A percentile compares a stretch with the other conserved stretches of the same genome.
Conservation (phyloP, 768 basidiomycete species). For the Amanita pseudoporphyria region DNA sequence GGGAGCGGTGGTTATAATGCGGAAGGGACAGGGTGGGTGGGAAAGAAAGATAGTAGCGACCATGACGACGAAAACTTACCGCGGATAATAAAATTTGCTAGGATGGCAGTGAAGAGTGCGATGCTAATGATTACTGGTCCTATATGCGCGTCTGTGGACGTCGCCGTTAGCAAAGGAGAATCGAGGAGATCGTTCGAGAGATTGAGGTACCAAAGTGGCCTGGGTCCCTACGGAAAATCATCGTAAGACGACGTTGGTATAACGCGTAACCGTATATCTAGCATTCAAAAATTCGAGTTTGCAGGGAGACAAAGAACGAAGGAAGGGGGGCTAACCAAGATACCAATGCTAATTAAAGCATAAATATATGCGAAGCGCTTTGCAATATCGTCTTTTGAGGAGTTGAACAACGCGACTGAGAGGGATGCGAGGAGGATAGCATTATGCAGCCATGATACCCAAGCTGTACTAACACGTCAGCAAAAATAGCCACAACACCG, state of each 20-base stretch:
- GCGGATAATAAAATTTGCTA: slow-evolving; percentile 83
- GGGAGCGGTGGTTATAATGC: background rate
- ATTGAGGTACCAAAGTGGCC: slow-evolving; percentile 69
- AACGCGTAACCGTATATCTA: slow-evolving; percentile 75
- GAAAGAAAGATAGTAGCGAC: too few relatives aligned
- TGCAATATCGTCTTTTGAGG: slow-evolving; percentile 63
- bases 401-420: slow-evolving; percentile 82
- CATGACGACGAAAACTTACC: slow-evolving; percentile 34
- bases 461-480: slow-evolving; percentile 39
- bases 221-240: slow-evolving; percentile 85
- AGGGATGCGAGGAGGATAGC: slow-evolving; percentile 79
- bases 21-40: background rate
- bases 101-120: slow-evolving; percentile 78
- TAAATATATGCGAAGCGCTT: slow-evolving; percentile 77
- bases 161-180: background rate
- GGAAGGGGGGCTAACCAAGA: slow-evolving; percentile 38
- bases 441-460: slow-evolving; percentile 88
- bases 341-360: slow-evolving; percentile 64
- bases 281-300: background rate
- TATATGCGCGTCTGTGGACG: slow-evolving; percentile 53
- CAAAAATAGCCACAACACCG: background rate
- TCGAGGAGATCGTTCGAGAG: background rate
- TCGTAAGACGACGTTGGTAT: slow-evolving; percentile 82
- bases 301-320: background rate
- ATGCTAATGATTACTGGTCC: slow-evolving; percentile 81